Evolutionary conservation across 1,139 yeast species (phyloP).

Genomic region (Entelexis sorbosivorans): DNA sequence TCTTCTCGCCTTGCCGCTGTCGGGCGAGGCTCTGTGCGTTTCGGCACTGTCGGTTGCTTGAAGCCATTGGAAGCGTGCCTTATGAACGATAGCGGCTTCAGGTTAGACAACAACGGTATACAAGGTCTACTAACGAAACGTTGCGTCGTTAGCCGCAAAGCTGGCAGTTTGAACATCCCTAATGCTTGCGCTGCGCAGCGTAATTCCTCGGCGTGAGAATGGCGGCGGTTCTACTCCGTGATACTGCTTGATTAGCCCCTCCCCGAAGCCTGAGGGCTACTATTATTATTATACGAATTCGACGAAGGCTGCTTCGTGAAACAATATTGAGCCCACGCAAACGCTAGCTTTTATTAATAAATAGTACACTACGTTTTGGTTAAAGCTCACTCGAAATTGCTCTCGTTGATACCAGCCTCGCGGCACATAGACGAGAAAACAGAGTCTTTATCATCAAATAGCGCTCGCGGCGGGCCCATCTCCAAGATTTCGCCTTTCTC

Average conservation of each 20-base stretch:
- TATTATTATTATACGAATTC: too few species aligned
- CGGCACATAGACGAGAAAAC: conserved; percentile 53
- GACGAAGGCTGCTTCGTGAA: too few species aligned
- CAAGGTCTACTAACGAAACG: background rate
- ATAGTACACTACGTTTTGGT: too few species aligned
- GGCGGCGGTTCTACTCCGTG: background rate
- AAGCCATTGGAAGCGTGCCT: background rate
- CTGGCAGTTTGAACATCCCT: background rate
- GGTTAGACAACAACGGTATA: background rate
- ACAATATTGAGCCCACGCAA: too few species aligned
- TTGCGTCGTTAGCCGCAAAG: background rate
- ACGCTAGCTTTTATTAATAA: too few species aligned
- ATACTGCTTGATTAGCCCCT: background rate
- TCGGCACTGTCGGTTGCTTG: background rate
- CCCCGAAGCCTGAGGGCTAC: too few species aligned
- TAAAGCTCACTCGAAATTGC: conserved; percentile 29
- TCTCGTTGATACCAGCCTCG: conserved; percentile 39
- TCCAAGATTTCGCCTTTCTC: conserved; percentile 54
- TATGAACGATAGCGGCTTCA: background rate
- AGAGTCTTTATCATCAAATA: conserved; percentile 38
- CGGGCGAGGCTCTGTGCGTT: background rate
- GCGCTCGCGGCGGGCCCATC: conserved; percentile 38
- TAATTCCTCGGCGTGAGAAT: background rate
- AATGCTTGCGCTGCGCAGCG: background rate
- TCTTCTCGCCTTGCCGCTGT: conserved; percentile 34